Evolutionary conservation across 305 asterid species (phyloP), one percentile per base, ranked within the genome.

Genomic region (Fraxinus angustifolia): DNA sequence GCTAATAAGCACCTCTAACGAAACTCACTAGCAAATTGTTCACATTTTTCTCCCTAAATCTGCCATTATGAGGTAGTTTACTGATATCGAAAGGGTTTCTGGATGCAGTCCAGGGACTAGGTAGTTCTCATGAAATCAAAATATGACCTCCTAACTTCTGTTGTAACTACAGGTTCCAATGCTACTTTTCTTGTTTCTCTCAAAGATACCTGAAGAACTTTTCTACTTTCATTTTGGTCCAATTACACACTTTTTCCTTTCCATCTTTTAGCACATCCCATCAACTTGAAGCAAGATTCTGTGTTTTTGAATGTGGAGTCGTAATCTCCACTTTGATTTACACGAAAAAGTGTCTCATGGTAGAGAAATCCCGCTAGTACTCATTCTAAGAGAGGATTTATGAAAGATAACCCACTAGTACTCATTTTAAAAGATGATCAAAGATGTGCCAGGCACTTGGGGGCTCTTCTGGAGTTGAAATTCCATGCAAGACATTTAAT

Each of bases 261-360:
- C 35, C 73, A 23, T 26, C 35, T 26, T 65, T 65, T 65, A 23
- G 71, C 71, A 62, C 34, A 0, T 19, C 71, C 71, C 65, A 11
- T 68, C 74, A 68, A 68, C 74, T 68, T 68, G 74, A 68, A 68
- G 73, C 73, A 68, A 31, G 19, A 31, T 31, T 68, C 38, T 56
- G 40, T 14, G 40, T 30, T 68, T 68, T 31, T 65, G 35, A 26
- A 26, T 65, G 4, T 65, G 8, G 34, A 65, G 2, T 65, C 31
- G 73, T 65, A 65, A 23, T 7, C n/a, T 65, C 72, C 72, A 26
- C 2, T 65, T 21, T 23, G n/a, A 65, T 65, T 65, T 26, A 23
- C 72, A 23, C 34, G 4, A 21, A 65, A 65, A 65, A 26, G 72
- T 1, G 26, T 23, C 34, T 48, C 16, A 21, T 19, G 31, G 70